Percentiles rank a stretch among this genome's conserved stretches.
phyloP scores from a whole-genome alignment of 2,329 filamentous ascomycete species.

The Ustulina deusta region DNA sequence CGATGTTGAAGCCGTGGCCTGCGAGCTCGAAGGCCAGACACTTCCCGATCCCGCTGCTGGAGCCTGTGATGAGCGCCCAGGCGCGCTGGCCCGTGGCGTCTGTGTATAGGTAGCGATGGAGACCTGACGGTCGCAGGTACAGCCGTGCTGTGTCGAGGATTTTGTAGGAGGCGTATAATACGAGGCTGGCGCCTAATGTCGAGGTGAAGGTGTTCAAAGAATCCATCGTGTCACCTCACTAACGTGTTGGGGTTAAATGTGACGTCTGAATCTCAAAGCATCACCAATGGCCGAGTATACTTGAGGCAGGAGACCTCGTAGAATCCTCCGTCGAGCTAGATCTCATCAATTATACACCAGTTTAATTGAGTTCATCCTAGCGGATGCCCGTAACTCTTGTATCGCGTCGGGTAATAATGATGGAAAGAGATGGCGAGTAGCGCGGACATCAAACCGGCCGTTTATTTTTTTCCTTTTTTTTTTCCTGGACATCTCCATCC shows the following conservation, averaged over 20 bases:
- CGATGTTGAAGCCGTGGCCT: constrained; percentile 64
- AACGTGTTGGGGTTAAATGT: not conserved
- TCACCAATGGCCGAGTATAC: not conserved
- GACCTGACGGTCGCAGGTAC: constrained; percentile 37
- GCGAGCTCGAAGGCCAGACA: constrained; percentile 62
- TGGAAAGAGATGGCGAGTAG: not conserved
- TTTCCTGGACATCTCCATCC: not conserved
- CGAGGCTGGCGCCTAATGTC: constrained; percentile 37
- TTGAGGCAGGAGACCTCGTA: no score
- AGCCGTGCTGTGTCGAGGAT: constrained; percentile 35
- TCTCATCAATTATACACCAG: constrained; percentile 5
- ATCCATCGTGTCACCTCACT: constrained; percentile 8
- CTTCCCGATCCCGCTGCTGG: constrained; percentile 64
- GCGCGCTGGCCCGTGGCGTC: constrained; percentile 37
- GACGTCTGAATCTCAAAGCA: not conserved
- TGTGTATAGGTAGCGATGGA: constrained; percentile 43
- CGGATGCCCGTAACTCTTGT: not conserved
- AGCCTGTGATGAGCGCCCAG: constrained; percentile 64
- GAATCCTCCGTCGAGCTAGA: constrained; percentile 6
- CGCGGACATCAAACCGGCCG: not conserved
- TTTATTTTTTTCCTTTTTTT: not conserved
- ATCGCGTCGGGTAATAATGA: not conserved
- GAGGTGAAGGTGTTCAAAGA: constrained; percentile 34
- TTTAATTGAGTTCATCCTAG: not conserved
- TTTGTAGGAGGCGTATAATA: constrained; percentile 36